phyloP scores from a whole-genome alignment of 202 grass and related monocot species.

The Schoenoplectus tabernaemontani region DNA sequence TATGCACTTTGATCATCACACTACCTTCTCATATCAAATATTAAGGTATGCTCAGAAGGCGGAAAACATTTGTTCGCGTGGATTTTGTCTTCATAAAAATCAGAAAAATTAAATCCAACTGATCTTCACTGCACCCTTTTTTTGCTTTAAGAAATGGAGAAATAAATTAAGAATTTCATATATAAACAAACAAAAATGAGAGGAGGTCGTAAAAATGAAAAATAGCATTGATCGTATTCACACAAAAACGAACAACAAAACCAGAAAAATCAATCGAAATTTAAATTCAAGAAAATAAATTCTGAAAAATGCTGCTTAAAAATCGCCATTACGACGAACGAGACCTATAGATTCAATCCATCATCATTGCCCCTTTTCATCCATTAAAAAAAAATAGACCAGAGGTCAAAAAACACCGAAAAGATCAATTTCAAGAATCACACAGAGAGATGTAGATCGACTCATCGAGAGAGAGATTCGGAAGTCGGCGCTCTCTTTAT shows the following conservation, averaged over 20 bases:
- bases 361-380: background rate
- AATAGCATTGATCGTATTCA: conserved; percentile 27
- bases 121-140: conserved; percentile 28
- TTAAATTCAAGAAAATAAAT: no score
- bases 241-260: conserved; percentile 1
- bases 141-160: background rate
- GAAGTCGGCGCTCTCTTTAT: background rate
- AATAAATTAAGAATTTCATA: background rate
- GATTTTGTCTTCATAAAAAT: conserved; percentile 31
- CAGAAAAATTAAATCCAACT: conserved; percentile 20
- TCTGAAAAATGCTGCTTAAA: no score
- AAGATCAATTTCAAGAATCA: background rate
- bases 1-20: conserved; percentile 34
- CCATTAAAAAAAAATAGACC: background rate
- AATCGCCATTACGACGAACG: background rate
- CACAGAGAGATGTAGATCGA: background rate
- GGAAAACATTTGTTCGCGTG: conserved; percentile 29
- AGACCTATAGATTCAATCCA: background rate
- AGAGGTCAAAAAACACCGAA: background rate
- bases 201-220: background rate
- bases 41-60: conserved; percentile 25
- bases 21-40: background rate
- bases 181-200: background rate
- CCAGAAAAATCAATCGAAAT: background rate
- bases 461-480: background rate